Evolutionary conservation across 352 stramenopile species (phyloP).

Genomic region (Pythium vanterpoolii): DNA sequence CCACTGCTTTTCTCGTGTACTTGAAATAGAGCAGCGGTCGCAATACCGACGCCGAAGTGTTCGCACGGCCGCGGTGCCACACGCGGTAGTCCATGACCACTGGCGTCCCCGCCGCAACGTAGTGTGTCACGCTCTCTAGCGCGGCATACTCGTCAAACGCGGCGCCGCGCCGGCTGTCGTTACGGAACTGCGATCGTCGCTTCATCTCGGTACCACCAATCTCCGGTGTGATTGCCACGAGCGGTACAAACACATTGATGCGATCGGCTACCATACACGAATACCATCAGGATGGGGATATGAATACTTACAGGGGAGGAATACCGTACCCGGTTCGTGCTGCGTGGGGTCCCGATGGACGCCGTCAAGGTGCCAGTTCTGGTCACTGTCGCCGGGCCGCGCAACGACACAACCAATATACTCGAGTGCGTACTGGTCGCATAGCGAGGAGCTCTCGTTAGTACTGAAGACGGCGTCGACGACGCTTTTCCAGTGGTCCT

Average conservation of each 20-base stretch:
- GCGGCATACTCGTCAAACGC: slow-evolving; percentile 50
- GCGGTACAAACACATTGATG: slow-evolving; percentile 72
- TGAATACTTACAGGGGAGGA: background rate
- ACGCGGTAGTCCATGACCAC: slow-evolving; percentile 79
- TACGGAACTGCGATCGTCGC: slow-evolving; percentile 44
- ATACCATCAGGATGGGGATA: background rate
- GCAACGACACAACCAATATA: slow-evolving; percentile 74
- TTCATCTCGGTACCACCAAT: slow-evolving; percentile 76
- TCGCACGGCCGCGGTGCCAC: slow-evolving; percentile 66
- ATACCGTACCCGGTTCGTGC: slow-evolving; percentile 46
- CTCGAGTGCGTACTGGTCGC: slow-evolving; percentile 33
- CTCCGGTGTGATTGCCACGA: slow-evolving; percentile 44
- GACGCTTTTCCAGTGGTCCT: slow-evolving; percentile 5
- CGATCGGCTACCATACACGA: slow-evolving; percentile 39
- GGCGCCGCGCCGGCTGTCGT: slow-evolving; percentile 27
- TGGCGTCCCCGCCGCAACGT: slow-evolving; percentile 50
- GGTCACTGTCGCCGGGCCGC: slow-evolving; percentile 47
- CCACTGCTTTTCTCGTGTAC: slow-evolving; percentile 28
- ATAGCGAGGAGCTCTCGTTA: background rate
- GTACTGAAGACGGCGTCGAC: slow-evolving; percentile 11
- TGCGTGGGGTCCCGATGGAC: slow-evolving; percentile 48
- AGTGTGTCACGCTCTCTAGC: slow-evolving; percentile 48
- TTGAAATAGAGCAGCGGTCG: slow-evolving; percentile 75
- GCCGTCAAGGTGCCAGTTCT: slow-evolving; percentile 83
- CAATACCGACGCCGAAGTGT: slow-evolving; percentile 25